Evolutionary conservation across 2,329 filamentous ascomycete species (phyloP), one percentile per base, ranked within the genome.

Genomic region (Laburnicola sp.): DNA sequence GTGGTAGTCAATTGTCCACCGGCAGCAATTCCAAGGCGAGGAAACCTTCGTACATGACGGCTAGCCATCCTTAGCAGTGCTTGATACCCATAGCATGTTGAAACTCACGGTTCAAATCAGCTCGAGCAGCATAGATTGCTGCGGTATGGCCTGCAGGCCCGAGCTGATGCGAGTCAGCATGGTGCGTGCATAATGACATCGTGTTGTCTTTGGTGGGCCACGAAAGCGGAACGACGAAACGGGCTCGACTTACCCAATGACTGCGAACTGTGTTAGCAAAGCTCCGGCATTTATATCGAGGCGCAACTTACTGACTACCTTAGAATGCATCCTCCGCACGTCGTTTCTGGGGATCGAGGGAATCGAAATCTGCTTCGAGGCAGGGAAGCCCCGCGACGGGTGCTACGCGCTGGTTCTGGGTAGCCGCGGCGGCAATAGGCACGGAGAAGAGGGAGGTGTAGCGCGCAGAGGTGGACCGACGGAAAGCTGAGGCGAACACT

Each of bases 1-100:
- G 94, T 99, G 25, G 95, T 99, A 48, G 95, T 99, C 63, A 99
- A 82, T 81, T 99, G 94, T 51, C 94, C 94, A 63, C 94, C 94
- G 38, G 94, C 91, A 5, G 94, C 94, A 66, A 95, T 96, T 69
- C 93, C 94, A 71, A 97, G 94, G 94, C 94, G 74, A 99, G 86
- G 83, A 99, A 96, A 64, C 94, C 94, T 79, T 99, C 94, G 74
- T 97, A 99, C 63, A 99, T 82, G 57, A 97, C 89, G 57, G 94
- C 85, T 85, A 56, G 30, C 32, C 3, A 48, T n/a, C 43, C 53
- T 74, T 50, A 73, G 65, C 43, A 30, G 22, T 10, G 3, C 27
- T 21, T 21, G 6, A 7, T 2, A 25, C 16, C 16, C 16, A 3
- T 3, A 3, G 23, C 7, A 27, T 5, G n/a, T 6, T 16, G 8